These are phyloP conservation scores for Hansenula sp. DNA, from an alignment of 1,139 yeast species.

Conservation along the genomic window DNA sequence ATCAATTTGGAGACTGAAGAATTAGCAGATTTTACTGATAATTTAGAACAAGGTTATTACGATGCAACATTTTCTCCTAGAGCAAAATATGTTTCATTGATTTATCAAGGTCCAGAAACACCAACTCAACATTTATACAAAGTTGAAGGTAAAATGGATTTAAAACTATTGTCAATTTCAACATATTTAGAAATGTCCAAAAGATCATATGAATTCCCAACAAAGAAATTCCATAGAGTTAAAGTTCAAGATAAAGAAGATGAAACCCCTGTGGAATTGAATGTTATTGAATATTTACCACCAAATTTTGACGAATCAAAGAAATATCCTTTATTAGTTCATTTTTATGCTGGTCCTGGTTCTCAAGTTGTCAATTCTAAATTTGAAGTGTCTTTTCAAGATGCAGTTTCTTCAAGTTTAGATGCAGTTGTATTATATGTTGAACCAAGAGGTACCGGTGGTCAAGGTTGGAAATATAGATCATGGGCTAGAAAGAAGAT, in stretches of 20 bases:
- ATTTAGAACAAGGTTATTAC: constrained; percentile 51
- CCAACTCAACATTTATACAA: constrained; percentile 37
- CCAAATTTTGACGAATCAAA: constrained; percentile 47
- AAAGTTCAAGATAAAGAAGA: constrained; percentile 34
- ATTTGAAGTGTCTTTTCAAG: constrained; percentile 61
- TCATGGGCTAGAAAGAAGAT: constrained; percentile 63
- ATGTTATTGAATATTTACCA: constrained; percentile 75
- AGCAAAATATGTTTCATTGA: constrained; percentile 50
- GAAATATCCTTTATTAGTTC: constrained; percentile 77
- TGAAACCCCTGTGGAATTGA: constrained; percentile 40
- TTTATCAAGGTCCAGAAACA: constrained; percentile 58
- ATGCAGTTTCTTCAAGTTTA: constrained; percentile 60
- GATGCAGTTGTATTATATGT: constrained; percentile 76
- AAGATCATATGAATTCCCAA: constrained; percentile 48
- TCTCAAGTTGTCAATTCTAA: constrained; percentile 63
- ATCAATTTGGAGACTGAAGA: constrained; percentile 27
- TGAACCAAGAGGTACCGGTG: constrained; percentile 96
- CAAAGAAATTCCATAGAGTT: constrained; percentile 44
- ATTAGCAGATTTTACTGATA: constrained; percentile 41
- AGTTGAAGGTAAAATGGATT: constrained; percentile 22
- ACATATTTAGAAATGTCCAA: constrained; percentile 18
- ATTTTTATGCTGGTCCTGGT: constrained; percentile 94
- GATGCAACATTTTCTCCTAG: constrained; percentile 52
- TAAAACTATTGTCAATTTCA: constrained; percentile 23
- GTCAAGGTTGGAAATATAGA: constrained; percentile 74